These are phyloP conservation scores for Leishmania lainsoni DNA, from an alignment of 208 protist species.

Conservation along the genomic window DNA sequence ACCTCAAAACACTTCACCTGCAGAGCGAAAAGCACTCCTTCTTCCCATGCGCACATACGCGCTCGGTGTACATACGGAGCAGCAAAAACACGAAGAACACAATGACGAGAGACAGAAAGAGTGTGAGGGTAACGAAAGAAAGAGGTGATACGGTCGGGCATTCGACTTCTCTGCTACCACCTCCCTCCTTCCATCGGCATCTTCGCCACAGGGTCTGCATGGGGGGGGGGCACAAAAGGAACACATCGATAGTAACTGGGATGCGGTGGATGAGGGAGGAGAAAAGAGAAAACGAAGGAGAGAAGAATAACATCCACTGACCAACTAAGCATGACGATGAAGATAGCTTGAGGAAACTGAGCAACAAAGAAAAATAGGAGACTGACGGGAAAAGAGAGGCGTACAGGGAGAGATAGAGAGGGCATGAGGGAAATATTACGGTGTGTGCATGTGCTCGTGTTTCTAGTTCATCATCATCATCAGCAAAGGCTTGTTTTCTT, in stretches of 20 bases:
- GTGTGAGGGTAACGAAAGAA: background rate
- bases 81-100: background rate
- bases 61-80: background rate
- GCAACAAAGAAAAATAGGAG: background rate
- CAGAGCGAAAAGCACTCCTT: background rate
- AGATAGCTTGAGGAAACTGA: background rate
- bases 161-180: background rate
- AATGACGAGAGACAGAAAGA: background rate
- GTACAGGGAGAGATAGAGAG: background rate
- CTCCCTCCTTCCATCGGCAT: background rate
- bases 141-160: too few relatives aligned
- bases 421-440: background rate
- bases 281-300: background rate
- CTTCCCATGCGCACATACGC: background rate
- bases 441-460: background rate
- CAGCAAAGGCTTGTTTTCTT: background rate
- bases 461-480: background rate
- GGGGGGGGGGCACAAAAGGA: background rate
- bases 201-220: background rate
- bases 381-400: background rate
- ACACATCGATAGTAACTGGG: background rate
- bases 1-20: background rate
- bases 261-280: background rate
- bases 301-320: background rate
- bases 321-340: background rate